A percentile compares a stretch with the other conserved stretches of the same genome.
Evolutionary conservation across 2,329 filamentous ascomycete genomes (phyloP).

Genomic region (Aspergillus unguis): DNA sequence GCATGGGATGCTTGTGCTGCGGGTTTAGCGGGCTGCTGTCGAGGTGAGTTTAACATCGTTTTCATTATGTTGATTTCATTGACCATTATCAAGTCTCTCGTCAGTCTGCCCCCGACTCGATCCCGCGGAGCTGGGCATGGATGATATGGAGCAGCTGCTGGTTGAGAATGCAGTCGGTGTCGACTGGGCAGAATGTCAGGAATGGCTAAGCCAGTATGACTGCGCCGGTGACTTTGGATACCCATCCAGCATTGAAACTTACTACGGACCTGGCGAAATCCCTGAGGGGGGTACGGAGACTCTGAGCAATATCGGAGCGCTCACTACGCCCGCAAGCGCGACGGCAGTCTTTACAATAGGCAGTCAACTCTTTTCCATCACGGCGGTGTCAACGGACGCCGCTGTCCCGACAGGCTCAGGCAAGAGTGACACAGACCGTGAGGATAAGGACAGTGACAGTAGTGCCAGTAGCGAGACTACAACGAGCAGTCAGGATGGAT

Average conservation of each 20-base stretch:
- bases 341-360: neutral
- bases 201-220: neutral
- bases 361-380: neutral
- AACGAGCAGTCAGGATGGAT: no score
- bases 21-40: conserved; percentile 1
- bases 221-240: conserved; percentile 6
- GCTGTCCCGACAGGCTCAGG: conserved; percentile 1
- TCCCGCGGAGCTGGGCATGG: neutral
- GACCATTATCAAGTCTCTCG: neutral
- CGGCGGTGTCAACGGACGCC: neutral
- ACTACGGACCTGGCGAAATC: neutral
- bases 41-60: neutral
- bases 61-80: no score
- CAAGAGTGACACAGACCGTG: neutral
- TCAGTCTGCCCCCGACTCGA: neutral
- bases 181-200: neutral
- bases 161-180: neutral
- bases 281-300: conserved; percentile 3
- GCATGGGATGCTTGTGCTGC: conserved; percentile 1
- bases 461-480: no score
- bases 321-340: conserved; percentile 2
- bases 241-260: conserved; percentile 1
- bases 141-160: neutral
- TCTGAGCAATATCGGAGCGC: neutral
- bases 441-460: no score